Conservation (phyloP, 139 green algal genomes). For the Chlamydomonas sp. region DNA sequence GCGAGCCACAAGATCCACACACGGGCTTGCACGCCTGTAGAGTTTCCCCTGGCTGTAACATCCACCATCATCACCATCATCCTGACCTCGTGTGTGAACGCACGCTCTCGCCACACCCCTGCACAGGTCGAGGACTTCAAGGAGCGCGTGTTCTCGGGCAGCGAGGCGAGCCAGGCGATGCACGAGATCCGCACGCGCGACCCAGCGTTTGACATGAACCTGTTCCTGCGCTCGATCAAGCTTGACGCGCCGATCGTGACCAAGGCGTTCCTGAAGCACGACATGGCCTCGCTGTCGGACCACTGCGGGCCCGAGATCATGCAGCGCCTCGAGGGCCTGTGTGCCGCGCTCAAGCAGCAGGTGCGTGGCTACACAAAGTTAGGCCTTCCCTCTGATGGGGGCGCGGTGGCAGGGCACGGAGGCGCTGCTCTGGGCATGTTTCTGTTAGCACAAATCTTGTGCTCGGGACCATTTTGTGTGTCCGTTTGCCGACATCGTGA, state of each 20-base stretch:
- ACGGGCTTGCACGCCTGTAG: no score
- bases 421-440: no score
- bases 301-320: constrained; percentile 77
- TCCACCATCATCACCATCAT: no score
- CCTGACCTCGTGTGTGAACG: no score
- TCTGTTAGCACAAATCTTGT: no score
- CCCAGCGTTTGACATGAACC: constrained; percentile 82
- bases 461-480: no score
- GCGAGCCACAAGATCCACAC: no score
- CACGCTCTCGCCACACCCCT: not conserved
- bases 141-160: constrained; percentile 55
- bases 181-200: constrained; percentile 72
- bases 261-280: constrained; percentile 44
- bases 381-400: not conserved
- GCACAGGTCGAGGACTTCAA: constrained; percentile 57
- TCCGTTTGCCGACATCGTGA: no score
- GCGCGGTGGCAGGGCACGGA: no score
- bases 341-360: constrained; percentile 49
- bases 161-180: constrained; percentile 62
- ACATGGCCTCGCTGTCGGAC: constrained; percentile 45
- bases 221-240: constrained; percentile 46
- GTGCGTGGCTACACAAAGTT: constrained; percentile 15
- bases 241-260: constrained; percentile 31
- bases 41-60: no score
- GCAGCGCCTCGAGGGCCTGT: constrained; percentile 74